phyloP scores from a whole-genome alignment of 495 filamentous ascomycete genomes.

The Podospora fimiseda region DNA sequence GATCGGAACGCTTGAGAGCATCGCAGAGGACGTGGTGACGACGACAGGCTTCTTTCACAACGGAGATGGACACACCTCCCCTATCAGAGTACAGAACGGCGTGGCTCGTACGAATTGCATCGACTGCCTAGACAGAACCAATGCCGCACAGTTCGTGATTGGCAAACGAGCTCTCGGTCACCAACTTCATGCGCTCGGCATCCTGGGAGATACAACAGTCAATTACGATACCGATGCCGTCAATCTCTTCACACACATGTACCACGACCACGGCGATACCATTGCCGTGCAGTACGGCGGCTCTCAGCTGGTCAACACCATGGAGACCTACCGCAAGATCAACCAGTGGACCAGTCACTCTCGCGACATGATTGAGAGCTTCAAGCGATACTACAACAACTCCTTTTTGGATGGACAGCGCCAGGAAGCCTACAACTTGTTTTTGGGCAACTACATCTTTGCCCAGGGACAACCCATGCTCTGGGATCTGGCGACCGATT shows the following conservation, averaged over 20 bases:
- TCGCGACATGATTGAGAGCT: conserved; percentile 97
- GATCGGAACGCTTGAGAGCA: conserved; percentile 80
- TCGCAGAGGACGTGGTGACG: conserved; percentile 77
- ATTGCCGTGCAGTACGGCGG: conserved; percentile 98
- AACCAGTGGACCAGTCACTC: conserved; percentile 98
- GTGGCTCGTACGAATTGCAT: conserved; percentile 96
- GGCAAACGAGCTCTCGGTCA: conserved; percentile 91
- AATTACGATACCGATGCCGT: conserved; percentile 94
- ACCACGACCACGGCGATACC: conserved; percentile 92
- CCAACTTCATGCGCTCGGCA: conserved; percentile 86
- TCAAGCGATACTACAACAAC: conserved; percentile 99
- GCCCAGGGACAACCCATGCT: conserved; percentile 89
- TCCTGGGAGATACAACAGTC: conserved; percentile 70
- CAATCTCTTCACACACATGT: conserved; percentile 96
- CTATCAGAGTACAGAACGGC: conserved; percentile 76
- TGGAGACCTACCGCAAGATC: conserved; percentile 97
- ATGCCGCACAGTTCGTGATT: conserved; percentile 96
- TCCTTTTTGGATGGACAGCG: conserved; percentile 93
- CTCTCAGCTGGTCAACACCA: conserved; percentile 95
- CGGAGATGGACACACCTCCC: conserved; percentile 58
- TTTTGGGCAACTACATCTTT: conserved; percentile 94
- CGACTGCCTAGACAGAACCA: conserved; percentile 92
- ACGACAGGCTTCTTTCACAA: conserved; percentile 94
- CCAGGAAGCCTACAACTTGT: conserved; percentile 97
- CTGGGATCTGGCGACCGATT: conserved; percentile 93